Evolutionary conservation across 371 early-diverging fungal genomes (phyloP).

Genomic region (Paraphysoderma sedebokerense): DNA sequence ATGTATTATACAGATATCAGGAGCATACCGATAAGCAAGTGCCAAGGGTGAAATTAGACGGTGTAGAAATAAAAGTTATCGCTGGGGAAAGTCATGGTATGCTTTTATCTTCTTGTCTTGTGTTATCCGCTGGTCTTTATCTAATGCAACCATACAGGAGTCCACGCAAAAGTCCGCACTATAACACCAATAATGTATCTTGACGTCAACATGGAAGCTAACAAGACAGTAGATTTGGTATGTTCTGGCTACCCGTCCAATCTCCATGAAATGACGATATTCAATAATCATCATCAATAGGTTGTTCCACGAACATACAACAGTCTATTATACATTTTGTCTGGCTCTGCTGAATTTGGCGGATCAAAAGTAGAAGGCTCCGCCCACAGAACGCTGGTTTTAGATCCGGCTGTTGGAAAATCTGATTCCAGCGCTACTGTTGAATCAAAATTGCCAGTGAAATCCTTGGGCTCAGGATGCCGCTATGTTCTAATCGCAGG

Average conservation of each 20-base stretch:
- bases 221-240: neutral
- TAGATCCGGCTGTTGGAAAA: neutral
- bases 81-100: conserved; percentile 49
- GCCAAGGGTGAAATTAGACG: conserved; percentile 12
- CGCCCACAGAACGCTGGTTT: neutral
- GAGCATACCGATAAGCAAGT: conserved; percentile 42
- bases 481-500: conserved; percentile 43
- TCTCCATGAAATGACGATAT: no score
- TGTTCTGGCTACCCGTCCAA: no score
- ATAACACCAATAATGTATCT: conserved; percentile 52
- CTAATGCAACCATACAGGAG: no score
- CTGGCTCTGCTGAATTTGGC: neutral
- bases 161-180: conserved; percentile 40
- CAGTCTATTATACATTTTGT: neutral
- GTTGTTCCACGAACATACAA: neutral
- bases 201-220: conserved; percentile 35
- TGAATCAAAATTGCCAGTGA: conserved; percentile 2
- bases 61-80: conserved; percentile 52
- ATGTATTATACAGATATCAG: no score
- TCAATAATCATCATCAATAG: no score
- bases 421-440: neutral
- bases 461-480: conserved; percentile 23
- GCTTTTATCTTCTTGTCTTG: no score
- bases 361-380: neutral
- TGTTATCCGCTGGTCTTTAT: no score